Conservation (phyloP, 345 rosid species). For the Lepidium aucheri region DNA sequence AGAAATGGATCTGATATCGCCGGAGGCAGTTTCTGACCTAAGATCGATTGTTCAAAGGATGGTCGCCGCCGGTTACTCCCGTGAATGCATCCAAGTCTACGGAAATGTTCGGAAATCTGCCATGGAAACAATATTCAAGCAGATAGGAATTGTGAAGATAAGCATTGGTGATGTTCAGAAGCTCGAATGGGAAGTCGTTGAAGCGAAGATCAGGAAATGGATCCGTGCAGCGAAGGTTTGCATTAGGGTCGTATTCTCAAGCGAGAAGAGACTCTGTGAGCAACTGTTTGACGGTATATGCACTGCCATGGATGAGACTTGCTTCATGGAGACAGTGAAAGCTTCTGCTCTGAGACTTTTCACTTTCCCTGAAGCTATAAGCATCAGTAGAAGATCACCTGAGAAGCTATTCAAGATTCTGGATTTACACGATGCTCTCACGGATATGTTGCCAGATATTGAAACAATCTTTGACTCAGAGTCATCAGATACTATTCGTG, state of each 20-base stretch:
- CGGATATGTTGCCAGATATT: constrained; percentile 65
- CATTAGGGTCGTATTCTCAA: constrained; percentile 65
- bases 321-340: constrained; percentile 82
- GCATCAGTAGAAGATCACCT: constrained; percentile 81
- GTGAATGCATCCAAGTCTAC: constrained; percentile 43
- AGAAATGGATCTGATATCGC: constrained; percentile 26
- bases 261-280: constrained; percentile 80
- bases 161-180: constrained; percentile 86
- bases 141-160: constrained; percentile 68
- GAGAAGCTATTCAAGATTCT: constrained; percentile 92
- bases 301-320: constrained; percentile 45
- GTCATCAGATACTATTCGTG: constrained; percentile 44
- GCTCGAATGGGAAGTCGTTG: constrained; percentile 69
- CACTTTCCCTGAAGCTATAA: constrained; percentile 85
- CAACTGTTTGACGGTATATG: constrained; percentile 48
- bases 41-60: constrained; percentile 26
- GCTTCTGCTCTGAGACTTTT: constrained; percentile 68
- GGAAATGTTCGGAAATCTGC: constrained; percentile 75
- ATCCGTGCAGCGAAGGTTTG: constrained; percentile 78
- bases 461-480: constrained; percentile 68
- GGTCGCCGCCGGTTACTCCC: constrained; percentile 27
- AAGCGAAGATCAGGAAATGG: constrained; percentile 74
- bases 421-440: constrained; percentile 73
- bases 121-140: constrained; percentile 53
- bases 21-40: constrained; percentile 21